Conservation (phyloP, 2,329 filamentous ascomycete genomes). For the Aspergillus candidus region DNA sequence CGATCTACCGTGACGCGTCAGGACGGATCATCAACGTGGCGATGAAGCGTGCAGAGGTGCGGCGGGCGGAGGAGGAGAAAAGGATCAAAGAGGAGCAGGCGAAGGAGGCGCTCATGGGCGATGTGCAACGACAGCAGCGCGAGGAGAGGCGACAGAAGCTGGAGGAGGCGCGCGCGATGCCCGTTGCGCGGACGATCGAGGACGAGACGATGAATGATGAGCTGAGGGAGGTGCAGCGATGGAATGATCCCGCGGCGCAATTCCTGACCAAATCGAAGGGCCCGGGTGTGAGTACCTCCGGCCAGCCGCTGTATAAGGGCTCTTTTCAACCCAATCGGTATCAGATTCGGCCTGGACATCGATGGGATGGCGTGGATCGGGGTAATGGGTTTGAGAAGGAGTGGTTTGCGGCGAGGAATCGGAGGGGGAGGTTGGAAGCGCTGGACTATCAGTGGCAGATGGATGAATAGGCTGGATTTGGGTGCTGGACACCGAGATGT, state of each 20-base stretch:
- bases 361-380: conserved; percentile 96
- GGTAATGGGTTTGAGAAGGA: conserved; percentile 90
- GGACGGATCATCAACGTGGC: conserved; percentile 89
- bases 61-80: conserved; percentile 69
- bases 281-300: conserved; percentile 42
- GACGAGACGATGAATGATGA: conserved; percentile 82
- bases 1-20: conserved; percentile 90
- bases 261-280: conserved; percentile 58
- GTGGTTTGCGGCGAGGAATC: conserved; percentile 83
- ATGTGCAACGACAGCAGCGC: conserved; percentile 70
- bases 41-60: conserved; percentile 81
- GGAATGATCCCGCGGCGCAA: conserved; percentile 89
- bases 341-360: conserved; percentile 82
- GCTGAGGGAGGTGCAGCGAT: conserved; percentile 67
- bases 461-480: conserved; percentile 58
- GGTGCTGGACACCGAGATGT: not conserved
- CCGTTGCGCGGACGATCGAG: conserved; percentile 71
- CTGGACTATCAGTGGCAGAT: conserved; percentile 94
- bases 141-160: conserved; percentile 61
- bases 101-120: conserved; percentile 68
- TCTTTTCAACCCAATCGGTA: conserved; percentile 85
- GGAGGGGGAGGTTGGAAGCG: conserved; percentile 66
- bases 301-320: conserved; percentile 68
- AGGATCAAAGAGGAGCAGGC: conserved; percentile 59
- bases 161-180: conserved; percentile 75